phyloP scores from a whole-genome alignment of 2,329 filamentous ascomycete genomes.

The Neofusicoccum ribis region DNA sequence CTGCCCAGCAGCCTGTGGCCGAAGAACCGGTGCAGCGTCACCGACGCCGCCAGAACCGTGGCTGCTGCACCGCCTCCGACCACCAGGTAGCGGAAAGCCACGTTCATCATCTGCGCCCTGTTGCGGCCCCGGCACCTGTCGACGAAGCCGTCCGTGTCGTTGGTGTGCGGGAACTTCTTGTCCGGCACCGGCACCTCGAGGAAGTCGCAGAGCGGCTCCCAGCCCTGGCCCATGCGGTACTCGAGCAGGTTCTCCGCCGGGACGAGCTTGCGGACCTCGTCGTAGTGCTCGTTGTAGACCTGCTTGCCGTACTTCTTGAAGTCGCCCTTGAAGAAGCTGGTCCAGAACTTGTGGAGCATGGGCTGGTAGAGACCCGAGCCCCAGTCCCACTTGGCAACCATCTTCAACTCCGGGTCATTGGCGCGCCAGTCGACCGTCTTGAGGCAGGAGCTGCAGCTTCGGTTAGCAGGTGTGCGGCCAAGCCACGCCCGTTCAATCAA shows the following conservation, averaged over 20 bases:
- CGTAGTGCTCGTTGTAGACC: conserved; percentile 31
- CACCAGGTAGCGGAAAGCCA: conserved; percentile 52
- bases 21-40: conserved; percentile 21
- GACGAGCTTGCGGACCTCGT: conserved; percentile 28
- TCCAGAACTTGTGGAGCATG: conserved; percentile 70
- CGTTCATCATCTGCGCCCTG: conserved; percentile 58
- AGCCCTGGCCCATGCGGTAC: conserved; percentile 28
- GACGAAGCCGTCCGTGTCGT: conserved; percentile 50
- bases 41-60: conserved; percentile 20
- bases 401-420: conserved; percentile 28
- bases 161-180: conserved; percentile 23
- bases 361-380: conserved; percentile 56
- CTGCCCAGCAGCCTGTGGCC: conserved; percentile 17
- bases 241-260: conserved; percentile 28
- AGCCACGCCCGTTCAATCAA: conserved; percentile 20
- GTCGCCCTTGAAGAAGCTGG: conserved; percentile 67
- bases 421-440: conserved; percentile 28
- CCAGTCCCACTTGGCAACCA: conserved; percentile 28
- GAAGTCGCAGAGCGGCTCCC: conserved; percentile 33
- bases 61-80: conserved; percentile 52
- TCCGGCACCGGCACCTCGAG: conserved; percentile 28
- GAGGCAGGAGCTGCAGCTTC: conserved; percentile 24
- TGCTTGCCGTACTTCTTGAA: conserved; percentile 53
- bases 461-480: conserved; percentile 26
- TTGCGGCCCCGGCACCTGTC: conserved; percentile 55